A percentile compares a stretch with the other conserved stretches of the same genome.
These are phyloP conservation scores for Tetracentron sinense DNA, from an alignment of 164 flowering plant genomes.

Conservation along the genomic window DNA sequence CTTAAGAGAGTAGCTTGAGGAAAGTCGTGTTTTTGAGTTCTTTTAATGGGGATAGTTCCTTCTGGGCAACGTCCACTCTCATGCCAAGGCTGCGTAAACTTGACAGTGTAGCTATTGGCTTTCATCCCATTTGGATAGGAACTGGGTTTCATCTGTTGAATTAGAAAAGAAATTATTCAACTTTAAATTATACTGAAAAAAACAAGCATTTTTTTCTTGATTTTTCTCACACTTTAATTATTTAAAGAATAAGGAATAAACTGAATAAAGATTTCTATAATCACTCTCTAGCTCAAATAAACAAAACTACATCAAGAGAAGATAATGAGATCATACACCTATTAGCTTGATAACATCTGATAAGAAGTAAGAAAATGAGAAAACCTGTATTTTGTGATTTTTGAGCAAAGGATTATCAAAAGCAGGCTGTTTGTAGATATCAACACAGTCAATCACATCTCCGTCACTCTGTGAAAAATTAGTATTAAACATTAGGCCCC, in stretches of 20 bases:
- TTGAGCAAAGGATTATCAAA: conserved; percentile 24
- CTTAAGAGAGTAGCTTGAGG: too few species aligned
- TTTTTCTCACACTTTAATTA: too few species aligned
- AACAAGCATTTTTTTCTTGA: background rate
- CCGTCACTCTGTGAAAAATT: background rate
- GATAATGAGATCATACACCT: background rate
- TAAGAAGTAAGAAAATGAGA: background rate
- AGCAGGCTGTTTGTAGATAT: conserved; percentile 22
- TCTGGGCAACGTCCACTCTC: background rate
- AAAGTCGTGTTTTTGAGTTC: background rate
- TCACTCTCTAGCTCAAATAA: too few species aligned
- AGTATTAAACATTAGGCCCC: too few species aligned
- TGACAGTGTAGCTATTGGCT: background rate
- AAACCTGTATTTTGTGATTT: conserved; percentile 15
- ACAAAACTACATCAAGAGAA: too few species aligned
- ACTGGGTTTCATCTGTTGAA: background rate
- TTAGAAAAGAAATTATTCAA: too few species aligned
- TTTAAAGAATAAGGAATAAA: too few species aligned
- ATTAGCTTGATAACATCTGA: too few species aligned
- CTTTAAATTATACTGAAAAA: too few species aligned
- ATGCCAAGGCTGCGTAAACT: background rate
- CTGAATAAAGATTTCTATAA: too few species aligned
- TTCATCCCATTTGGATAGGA: background rate
- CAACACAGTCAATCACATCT: conserved; percentile 17
- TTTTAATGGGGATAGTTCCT: background rate